phyloP scores from a whole-genome alignment of 768 basidiomycete species.

The Pulveroboletus sp. region DNA sequence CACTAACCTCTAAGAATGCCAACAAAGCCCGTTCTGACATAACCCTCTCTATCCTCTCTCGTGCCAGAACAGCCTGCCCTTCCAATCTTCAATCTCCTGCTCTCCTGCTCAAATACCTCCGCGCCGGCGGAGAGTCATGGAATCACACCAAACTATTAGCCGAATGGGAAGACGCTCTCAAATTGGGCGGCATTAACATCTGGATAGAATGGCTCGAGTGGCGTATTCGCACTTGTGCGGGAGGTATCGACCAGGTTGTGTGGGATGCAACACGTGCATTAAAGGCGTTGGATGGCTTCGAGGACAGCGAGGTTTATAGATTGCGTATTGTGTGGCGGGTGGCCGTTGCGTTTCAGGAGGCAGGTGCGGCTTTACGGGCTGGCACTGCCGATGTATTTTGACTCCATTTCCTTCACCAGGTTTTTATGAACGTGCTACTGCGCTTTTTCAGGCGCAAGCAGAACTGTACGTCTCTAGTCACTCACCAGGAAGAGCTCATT shows the following conservation, averaged over 20 bases:
- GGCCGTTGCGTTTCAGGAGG: conserved; percentile 57
- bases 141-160: conserved; percentile 45
- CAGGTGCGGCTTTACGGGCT: conserved; percentile 48
- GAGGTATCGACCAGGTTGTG: conserved; percentile 52
- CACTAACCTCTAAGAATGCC: conserved; percentile 65
- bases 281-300: conserved; percentile 37
- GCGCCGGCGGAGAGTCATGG: conserved; percentile 75
- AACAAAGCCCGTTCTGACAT: conserved; percentile 68
- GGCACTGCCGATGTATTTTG: neutral
- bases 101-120: conserved; percentile 63
- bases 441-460: conserved; percentile 80
- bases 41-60: conserved; percentile 60
- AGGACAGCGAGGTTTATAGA: conserved; percentile 49
- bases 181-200: conserved; percentile 50
- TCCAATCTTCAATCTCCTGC: conserved; percentile 46
- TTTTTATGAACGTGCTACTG: conserved; percentile 68
- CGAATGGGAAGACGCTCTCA: conserved; percentile 72
- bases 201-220: conserved; percentile 84
- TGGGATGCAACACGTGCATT: conserved; percentile 50
- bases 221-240: conserved; percentile 49
- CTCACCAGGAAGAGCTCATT: conserved; percentile 1
- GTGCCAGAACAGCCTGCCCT: conserved; percentile 58
- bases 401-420: conserved; percentile 40
- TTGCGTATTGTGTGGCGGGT: conserved; percentile 72
- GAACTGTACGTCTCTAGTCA: conserved; percentile 57